Percentiles rank a stretch among this genome's conserved stretches.
These are phyloP conservation scores for Fusarium cicatricum DNA, from an alignment of 2,329 filamentous ascomycete genomes.

Conservation along the genomic window DNA sequence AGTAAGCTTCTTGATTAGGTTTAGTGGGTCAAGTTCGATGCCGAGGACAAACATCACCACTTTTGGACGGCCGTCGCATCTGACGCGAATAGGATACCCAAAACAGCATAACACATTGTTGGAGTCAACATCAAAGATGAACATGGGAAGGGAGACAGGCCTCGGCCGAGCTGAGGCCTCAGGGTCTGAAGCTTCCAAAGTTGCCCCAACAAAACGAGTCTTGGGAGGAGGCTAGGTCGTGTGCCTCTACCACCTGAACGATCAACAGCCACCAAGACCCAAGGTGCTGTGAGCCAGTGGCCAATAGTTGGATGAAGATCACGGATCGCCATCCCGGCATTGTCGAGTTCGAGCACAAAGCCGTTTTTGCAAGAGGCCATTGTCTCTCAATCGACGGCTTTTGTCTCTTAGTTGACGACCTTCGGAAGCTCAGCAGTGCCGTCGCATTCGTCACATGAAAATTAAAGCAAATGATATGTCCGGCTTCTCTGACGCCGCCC, in stretches of 20 bases:
- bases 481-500: slow-evolving; percentile 55
- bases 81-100: slow-evolving; percentile 1
- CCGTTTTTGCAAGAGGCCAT: neutral
- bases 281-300: neutral
- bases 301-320: neutral
- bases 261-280: neutral
- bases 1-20: slow-evolving; percentile 14
- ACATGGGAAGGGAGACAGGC: too few relatives aligned
- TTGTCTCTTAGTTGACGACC: neutral
- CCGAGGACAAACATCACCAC: slow-evolving; percentile 4
- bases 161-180: neutral
- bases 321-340: slow-evolving; percentile 2
- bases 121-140: too few relatives aligned
- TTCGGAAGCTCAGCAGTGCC: neutral
- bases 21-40: slow-evolving; percentile 6
- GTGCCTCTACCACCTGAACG: slow-evolving; percentile 7
- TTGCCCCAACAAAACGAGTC: slow-evolving; percentile 8
- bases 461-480: slow-evolving; percentile 41
- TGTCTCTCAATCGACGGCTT: too few relatives aligned
- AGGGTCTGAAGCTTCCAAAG: neutral
- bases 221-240: slow-evolving; percentile 1
- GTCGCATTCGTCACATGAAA: neutral
- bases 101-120: neutral
- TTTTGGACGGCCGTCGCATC: neutral
- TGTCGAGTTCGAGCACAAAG: neutral